Base-by-base conservation (phyloP, 2,329 filamentous ascomycete species). In the Ophiostoma triangulosporum region DNA sequence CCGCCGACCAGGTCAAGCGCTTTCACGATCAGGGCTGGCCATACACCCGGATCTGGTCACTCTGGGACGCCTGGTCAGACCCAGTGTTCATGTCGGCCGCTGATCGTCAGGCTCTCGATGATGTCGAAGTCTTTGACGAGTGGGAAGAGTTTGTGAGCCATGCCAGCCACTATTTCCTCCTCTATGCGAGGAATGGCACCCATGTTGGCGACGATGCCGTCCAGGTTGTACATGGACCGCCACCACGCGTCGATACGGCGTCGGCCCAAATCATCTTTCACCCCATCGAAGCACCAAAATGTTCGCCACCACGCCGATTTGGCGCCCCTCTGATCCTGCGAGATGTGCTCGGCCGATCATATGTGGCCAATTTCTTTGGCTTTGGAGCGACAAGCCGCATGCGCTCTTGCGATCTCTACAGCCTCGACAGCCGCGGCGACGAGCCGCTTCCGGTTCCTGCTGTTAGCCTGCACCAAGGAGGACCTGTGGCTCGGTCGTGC, bases 141-240 rank as follows among this genome's bases (percentile, higher is more conserved):
- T 95, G 88, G 88, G 91, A 97, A 66, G 91, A 96, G 62, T 89
- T 96, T 63, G 82, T 85, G 2, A 71, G 95, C 1, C 95, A 94
- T 65, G 81, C 79, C 2, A 81, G 82, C 32, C 90, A 96, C 66
- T 95, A 95, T 66, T 86, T 90, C 60, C 69, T 96, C 43, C 73
- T 95, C 8, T 73, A 80, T 50, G 87, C 88, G 9, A 31, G 29
- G 12, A 33, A 32, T 17, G 46, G 46, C 17, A 8, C 11, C 12
- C 27, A 31, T 4, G n/a, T 11, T 15, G n/a, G 17, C 7, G 8
- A 11, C 29, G 4, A n/a, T 3, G 2, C 7, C 2, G 15, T 12
- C 17, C 17, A 17, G 6, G 14, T 5, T 11, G 3, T 11, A 35
- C 9, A 26, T 9, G 22, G n/a, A 36, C 27, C n/a, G 22, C 40